phyloP scores from a whole-genome alignment of 176 grass and related monocot genomes.

The Hordeum marinum region DNA sequence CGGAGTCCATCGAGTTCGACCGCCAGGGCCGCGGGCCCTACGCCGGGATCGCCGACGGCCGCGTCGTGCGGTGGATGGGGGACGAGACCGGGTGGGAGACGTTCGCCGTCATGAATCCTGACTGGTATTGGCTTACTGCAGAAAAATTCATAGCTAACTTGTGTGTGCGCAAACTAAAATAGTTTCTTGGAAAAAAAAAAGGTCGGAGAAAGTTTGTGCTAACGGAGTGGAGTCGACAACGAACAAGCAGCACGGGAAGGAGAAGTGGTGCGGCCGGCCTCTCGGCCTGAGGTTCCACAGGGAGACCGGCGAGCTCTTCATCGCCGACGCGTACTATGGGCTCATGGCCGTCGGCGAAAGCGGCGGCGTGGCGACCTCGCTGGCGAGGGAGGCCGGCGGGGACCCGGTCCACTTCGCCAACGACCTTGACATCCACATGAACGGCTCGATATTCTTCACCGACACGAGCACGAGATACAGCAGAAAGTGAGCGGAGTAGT shows the following conservation, averaged over 20 bases:
- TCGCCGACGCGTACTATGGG: constrained; percentile 84
- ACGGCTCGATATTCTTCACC: constrained; percentile 88
- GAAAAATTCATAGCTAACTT: no score
- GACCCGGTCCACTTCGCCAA: constrained; percentile 68
- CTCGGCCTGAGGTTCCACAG: constrained; percentile 71
- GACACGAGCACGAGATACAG: constrained; percentile 85
- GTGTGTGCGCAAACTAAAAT: not conserved
- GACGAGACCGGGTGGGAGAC: constrained; percentile 61
- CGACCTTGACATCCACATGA: constrained; percentile 81
- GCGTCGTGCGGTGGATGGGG: constrained; percentile 91
- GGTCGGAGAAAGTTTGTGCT: constrained; percentile 58
- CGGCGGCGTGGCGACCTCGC: constrained; percentile 60
- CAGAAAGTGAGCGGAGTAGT: constrained; percentile 45
- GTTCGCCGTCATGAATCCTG: constrained; percentile 63
- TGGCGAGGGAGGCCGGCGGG: constrained; percentile 49
- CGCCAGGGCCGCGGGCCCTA: constrained; percentile 60
- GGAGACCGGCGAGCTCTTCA: constrained; percentile 67
- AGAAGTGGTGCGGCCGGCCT: constrained; percentile 71
- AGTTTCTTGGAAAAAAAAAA: constrained; percentile 2
- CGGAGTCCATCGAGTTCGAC: constrained; percentile 94
- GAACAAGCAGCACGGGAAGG: constrained; percentile 61
- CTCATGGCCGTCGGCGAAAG: constrained; percentile 48
- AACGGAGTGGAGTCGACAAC: constrained; percentile 61
- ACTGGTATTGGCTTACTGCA: constrained; percentile 26
- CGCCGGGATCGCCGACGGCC: constrained; percentile 81